Conservation (phyloP, 83 land plant genomes). For the Isoetes engelmannii region DNA sequence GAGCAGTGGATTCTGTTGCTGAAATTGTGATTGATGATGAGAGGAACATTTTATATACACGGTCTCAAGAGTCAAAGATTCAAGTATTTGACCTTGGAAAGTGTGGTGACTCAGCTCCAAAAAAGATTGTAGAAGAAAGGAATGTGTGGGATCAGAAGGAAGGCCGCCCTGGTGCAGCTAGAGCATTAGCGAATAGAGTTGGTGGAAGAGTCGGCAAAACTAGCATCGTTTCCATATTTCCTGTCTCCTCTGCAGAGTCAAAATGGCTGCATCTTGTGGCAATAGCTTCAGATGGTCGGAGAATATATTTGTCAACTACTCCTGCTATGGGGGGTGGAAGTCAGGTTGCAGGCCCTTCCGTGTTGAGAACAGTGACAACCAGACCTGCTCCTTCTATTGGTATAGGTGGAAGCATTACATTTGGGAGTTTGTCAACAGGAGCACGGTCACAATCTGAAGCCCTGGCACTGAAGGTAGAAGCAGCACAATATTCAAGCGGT, state of each 20-base stretch:
- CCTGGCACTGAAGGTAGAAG: slow-evolving; percentile 63
- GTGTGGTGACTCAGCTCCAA: slow-evolving; percentile 65
- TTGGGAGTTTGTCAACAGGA: slow-evolving; percentile 54
- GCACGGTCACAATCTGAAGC: slow-evolving; percentile 55
- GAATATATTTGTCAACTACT: slow-evolving; percentile 78
- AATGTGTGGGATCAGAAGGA: slow-evolving; percentile 75
- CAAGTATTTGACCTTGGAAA: slow-evolving; percentile 74
- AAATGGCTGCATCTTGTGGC: slow-evolving; percentile 91
- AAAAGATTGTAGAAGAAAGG: slow-evolving; percentile 76
- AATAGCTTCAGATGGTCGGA: slow-evolving; percentile 89
- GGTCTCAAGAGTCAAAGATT: slow-evolving; percentile 85
- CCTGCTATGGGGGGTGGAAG: slow-evolving; percentile 51
- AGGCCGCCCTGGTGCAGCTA: slow-evolving; percentile 48
- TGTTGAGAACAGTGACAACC: slow-evolving; percentile 76
- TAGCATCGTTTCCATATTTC: slow-evolving; percentile 64
- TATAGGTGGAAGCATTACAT: slow-evolving; percentile 48
- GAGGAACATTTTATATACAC: slow-evolving; percentile 73
- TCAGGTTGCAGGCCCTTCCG: slow-evolving; percentile 52
- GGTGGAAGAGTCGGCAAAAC: slow-evolving; percentile 49
- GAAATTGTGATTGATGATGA: slow-evolving; percentile 89
- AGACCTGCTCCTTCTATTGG: slow-evolving; percentile 93
- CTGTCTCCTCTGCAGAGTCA: slow-evolving; percentile 73
- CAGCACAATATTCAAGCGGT: slow-evolving; percentile 78
- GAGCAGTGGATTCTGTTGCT: slow-evolving; percentile 87
- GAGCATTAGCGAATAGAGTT: slow-evolving; percentile 42